Evolutionary conservation across 257 asterid genomes (phyloP).

Genomic region (Fraxinus quadrangulata): DNA sequence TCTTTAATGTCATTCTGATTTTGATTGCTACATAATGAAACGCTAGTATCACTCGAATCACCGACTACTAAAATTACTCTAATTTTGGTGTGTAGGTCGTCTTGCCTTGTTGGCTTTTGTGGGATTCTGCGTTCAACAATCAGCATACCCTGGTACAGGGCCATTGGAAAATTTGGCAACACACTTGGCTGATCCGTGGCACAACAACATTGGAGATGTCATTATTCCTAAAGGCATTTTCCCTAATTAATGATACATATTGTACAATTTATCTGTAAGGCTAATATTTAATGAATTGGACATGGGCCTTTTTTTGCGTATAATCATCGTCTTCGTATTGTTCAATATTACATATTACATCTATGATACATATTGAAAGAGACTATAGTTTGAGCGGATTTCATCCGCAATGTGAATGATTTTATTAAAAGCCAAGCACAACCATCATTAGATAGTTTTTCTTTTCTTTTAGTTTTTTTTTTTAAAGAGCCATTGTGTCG

Average conservation of each 20-base stretch:
- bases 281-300: background rate
- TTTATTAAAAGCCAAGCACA: background rate
- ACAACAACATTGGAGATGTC: slow-evolving; percentile 88
- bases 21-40: too few relatives aligned
- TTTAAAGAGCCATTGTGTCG: background rate
- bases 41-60: too few relatives aligned
- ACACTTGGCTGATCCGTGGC: slow-evolving; percentile 99
- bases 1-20: too few relatives aligned
- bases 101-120: slow-evolving; percentile 85
- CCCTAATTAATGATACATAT: slow-evolving; percentile 28
- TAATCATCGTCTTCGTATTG: background rate
- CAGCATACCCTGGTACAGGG: slow-evolving; percentile 94
- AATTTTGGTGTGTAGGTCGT: slow-evolving; percentile 44
- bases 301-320: background rate
- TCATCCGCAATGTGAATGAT: background rate
- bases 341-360: too few relatives aligned
- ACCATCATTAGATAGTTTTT: background rate
- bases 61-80: too few relatives aligned
- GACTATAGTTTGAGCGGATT: background rate
- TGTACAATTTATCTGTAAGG: background rate
- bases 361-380: background rate
- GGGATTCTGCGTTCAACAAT: slow-evolving; percentile 84
- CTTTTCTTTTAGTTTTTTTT: too few relatives aligned
- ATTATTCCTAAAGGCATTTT: slow-evolving; percentile 54
- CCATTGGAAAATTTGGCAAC: slow-evolving; percentile 90